phyloP scores from a whole-genome alignment of 2,329 filamentous ascomycete species.

The Pestalotiopsis sp. region DNA sequence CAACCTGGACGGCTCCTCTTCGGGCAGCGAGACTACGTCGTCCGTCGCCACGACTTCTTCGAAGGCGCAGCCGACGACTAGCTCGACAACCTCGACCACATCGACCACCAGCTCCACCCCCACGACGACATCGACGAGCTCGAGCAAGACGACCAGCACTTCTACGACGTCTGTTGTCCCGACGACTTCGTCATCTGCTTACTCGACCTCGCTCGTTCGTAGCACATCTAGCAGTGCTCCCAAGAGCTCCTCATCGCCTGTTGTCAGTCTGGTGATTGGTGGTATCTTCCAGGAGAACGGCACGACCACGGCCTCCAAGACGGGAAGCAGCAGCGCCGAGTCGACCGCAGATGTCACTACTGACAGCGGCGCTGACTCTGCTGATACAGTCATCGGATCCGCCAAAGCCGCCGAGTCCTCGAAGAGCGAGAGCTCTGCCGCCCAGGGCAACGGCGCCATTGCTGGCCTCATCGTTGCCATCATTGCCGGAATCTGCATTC shows the following conservation, averaged over 20 bases:
- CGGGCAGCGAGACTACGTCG: slow-evolving; percentile 27
- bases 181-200: slow-evolving; percentile 12
- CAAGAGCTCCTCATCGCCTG: slow-evolving; percentile 17
- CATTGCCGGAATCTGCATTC: slow-evolving; percentile 48
- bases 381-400: slow-evolving; percentile 20
- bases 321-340: slow-evolving; percentile 20
- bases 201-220: slow-evolving; percentile 21
- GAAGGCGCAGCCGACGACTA: slow-evolving; percentile 22
- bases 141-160: slow-evolving; percentile 21
- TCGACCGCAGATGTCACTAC: slow-evolving; percentile 29
- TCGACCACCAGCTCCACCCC: slow-evolving; percentile 11
- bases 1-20: slow-evolving; percentile 45
- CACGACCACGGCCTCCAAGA: slow-evolving; percentile 28
- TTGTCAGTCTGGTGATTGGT: slow-evolving; percentile 28
- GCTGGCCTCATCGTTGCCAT: slow-evolving; percentile 60
- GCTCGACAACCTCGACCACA: slow-evolving; percentile 19
- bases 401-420: slow-evolving; percentile 37
- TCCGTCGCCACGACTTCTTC: slow-evolving; percentile 33
- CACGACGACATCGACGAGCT: slow-evolving; percentile 22
- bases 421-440: slow-evolving; percentile 48
- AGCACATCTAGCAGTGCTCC: slow-evolving; percentile 14
- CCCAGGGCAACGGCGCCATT: slow-evolving; percentile 53
- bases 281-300: slow-evolving; percentile 60
- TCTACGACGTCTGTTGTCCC: slow-evolving; percentile 21
- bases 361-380: slow-evolving; percentile 20